Evolutionary conservation across 1,139 yeast genomes (phyloP).

Genomic region (Yamadazyma buinensis): DNA sequence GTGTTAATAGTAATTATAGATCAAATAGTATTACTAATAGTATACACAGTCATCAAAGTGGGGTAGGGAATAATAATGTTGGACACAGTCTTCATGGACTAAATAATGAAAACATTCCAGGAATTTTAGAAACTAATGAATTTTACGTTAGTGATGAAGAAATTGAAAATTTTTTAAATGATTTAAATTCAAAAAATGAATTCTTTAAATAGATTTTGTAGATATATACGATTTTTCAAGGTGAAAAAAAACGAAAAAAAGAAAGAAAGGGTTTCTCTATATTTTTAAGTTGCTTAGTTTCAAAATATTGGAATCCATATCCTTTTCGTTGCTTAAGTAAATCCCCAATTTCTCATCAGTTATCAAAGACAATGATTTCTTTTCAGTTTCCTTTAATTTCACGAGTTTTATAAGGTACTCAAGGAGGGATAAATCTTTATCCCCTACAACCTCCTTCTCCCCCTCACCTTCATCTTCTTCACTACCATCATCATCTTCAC

Average conservation of each 20-base stretch:
- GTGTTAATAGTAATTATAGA: slow-evolving; percentile 3
- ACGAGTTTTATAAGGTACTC: slow-evolving; percentile 64
- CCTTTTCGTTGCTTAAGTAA: slow-evolving; percentile 53
- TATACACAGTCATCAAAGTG: slow-evolving; percentile 1
- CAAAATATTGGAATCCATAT: slow-evolving; percentile 36
- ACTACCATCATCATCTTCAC: slow-evolving; percentile 15
- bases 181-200: slow-evolving; percentile 4
- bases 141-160: slow-evolving; percentile 13
- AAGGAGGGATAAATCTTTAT: slow-evolving; percentile 44
- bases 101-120: slow-evolving; percentile 6
- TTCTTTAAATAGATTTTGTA: slow-evolving; percentile 2
- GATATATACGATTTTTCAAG: background rate
- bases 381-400: slow-evolving; percentile 63
- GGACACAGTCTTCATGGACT: slow-evolving; percentile 1
- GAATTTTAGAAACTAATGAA: slow-evolving; percentile 14
- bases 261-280: background rate
- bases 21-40: slow-evolving; percentile 3
- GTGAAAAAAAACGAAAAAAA: too few relatives aligned
- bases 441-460: slow-evolving; percentile 9
- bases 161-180: slow-evolving; percentile 12
- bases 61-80: too few relatives aligned
- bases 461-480: slow-evolving; percentile 7
- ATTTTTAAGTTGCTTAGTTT: slow-evolving; percentile 31
- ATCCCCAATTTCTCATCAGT: slow-evolving; percentile 66
- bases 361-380: slow-evolving; percentile 48